These are phyloP conservation scores for Eimeria zaria DNA, from an alignment of 169 alveolate species.

Conservation along the genomic window DNA sequence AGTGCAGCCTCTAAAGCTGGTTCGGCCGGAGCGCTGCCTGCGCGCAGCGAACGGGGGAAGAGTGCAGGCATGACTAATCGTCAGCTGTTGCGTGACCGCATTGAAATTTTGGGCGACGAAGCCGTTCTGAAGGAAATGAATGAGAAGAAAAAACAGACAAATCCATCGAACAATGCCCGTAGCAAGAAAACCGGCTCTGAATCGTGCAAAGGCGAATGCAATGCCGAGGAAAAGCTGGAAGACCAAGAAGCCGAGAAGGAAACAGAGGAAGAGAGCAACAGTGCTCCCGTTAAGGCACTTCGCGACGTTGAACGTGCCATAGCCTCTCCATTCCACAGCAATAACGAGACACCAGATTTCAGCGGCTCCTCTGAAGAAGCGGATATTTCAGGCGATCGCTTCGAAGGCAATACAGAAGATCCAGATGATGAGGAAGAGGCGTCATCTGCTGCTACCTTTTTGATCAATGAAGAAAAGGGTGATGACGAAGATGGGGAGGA, in stretches of 20 bases:
- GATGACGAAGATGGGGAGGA: slow-evolving; percentile 9
- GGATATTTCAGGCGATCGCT: not conserved
- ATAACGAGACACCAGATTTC: not conserved
- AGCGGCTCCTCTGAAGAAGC: slow-evolving; percentile 1
- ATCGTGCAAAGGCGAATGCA: slow-evolving; percentile 26
- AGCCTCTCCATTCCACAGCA: not conserved
- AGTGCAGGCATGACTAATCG: not conserved
- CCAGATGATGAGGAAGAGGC: not conserved
- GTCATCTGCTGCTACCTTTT: not conserved
- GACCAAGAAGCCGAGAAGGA: not conserved
- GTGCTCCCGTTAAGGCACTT: not conserved
- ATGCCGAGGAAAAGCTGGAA: not conserved
- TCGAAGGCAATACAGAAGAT: slow-evolving; percentile 10
- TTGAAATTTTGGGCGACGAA: not conserved
- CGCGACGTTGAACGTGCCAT: not conserved
- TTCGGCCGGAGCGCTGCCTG: not conserved
- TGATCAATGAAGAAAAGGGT: not conserved
- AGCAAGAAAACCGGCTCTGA: not conserved
- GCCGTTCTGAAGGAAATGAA: not conserved
- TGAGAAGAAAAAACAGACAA: not conserved
- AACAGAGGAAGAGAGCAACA: not conserved
- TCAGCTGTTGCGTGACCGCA: not conserved
- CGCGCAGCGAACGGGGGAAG: not conserved
- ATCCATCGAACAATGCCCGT: not conserved
- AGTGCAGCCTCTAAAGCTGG: not conserved